Percentiles rank a stretch among this genome's conserved stretches.
phyloP scores from a whole-genome alignment of 352 stramenopile genomes.

The Elongisporangium anandrum region DNA sequence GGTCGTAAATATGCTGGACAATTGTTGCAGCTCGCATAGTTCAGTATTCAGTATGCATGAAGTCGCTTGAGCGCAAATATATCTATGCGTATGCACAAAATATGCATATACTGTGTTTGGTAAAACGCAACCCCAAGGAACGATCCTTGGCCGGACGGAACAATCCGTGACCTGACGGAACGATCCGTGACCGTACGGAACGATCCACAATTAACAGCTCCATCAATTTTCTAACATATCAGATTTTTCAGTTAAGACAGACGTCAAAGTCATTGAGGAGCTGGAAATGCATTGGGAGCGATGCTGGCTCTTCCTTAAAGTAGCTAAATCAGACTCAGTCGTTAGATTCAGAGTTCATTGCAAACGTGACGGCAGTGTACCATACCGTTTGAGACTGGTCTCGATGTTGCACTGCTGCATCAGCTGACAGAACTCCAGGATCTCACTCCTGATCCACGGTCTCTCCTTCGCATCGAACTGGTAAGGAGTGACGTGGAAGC shows the following conservation, averaged over 20 bases:
- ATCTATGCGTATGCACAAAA: conserved; percentile 1
- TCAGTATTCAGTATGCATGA: neutral
- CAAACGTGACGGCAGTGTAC: conserved; percentile 20
- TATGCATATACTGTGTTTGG: too few relatives aligned
- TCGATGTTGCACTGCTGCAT: conserved; percentile 11
- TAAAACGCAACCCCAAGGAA: neutral
- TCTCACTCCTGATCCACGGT: conserved; percentile 53
- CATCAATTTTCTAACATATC: neutral
- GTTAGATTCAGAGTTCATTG: conserved; percentile 23
- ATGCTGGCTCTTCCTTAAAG: conserved; percentile 24
- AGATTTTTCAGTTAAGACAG: conserved; percentile 9
- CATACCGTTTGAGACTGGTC: conserved; percentile 1
- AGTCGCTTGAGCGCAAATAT: neutral
- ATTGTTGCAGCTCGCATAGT: too few relatives aligned
- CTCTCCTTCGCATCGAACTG: conserved; percentile 39
- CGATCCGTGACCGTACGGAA: neutral
- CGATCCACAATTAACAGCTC: too few relatives aligned
- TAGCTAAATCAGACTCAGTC: conserved; percentile 16
- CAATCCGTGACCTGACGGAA: neutral
- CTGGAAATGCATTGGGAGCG: conserved; percentile 32
- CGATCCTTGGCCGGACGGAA: neutral
- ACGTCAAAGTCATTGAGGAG: conserved; percentile 35
- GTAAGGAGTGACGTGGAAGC: conserved; percentile 66
- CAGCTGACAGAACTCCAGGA: conserved; percentile 35
- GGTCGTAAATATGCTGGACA: too few relatives aligned